Base-by-base conservation (phyloP, 2,329 filamentous ascomycete genomes). In the Calonectria hawksworthii region DNA sequence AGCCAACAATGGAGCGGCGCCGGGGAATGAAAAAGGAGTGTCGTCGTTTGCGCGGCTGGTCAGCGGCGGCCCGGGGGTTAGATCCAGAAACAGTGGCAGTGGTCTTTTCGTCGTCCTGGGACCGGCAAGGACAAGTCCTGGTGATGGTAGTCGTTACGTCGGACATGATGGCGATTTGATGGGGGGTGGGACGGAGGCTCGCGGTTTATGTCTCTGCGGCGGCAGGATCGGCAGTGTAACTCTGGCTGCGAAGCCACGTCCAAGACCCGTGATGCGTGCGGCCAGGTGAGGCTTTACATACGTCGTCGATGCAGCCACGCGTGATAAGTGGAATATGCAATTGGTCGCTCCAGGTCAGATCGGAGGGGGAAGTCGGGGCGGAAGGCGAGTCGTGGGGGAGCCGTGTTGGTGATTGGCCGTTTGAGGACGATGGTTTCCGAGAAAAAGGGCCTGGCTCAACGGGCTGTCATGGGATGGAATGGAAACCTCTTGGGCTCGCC, bases 1-100 rank as follows among this genome's bases (percentile, higher is more conserved):
- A 88, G 79, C 89, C 88, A 47, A 92, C 89, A n/a, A 92, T 86
- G 14, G 91, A 92, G 78, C 89, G 91, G 78, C 91, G 86, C 78
- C 91, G 85, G 2, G 89, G 90, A 69, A 90, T 85, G 73, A 91
- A 91, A 70, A 89, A 90, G 3, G 92, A 93, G 79, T 90, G 91
- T 9, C 90, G 87, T 72, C 88, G 86, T 70, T 86, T 86, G 72
- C 74, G 81, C 68, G 81, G 82, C 67, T 74, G 67, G 52, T 82
- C 79, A 59, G 73, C 71, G 59, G 72, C 80, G 77, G 83, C 81
- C 44, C 81, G 79, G 67, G 82, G 70, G 65, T 88, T 83, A 8
- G 85, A 83, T 26, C 88, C 86, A 3, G 89, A 89, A 36, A 85
- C 83, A 64, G 78, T 81, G 23, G 85, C 86, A 16, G 84, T 82